Percentiles rank a stretch among this genome's conserved stretches.
Conservation (phyloP, 1,284 basidiomycete species). For the Mrakiaceae sp. region DNA sequence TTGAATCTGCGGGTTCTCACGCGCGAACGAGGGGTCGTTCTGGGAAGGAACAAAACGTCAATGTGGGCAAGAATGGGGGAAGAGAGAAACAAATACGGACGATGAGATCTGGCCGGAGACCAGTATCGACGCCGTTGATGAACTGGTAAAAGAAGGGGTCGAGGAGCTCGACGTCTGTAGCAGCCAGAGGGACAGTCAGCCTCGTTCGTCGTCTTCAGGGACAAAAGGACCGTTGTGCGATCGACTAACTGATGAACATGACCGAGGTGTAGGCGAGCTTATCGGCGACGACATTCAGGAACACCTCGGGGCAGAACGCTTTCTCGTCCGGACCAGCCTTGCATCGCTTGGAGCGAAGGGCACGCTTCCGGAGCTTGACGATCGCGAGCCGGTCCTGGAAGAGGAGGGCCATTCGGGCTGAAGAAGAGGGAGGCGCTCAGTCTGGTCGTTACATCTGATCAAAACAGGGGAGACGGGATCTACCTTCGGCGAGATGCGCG, state of each 20-base stretch:
- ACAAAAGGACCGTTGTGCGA: conserved; percentile 22
- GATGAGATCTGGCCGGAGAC: conserved; percentile 82
- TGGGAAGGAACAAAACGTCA: background rate
- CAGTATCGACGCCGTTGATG: conserved; percentile 93
- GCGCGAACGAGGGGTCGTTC: conserved; percentile 68
- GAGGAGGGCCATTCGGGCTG: conserved; percentile 83
- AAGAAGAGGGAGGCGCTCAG: conserved; percentile 13
- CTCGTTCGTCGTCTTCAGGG: background rate
- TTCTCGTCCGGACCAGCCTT: conserved; percentile 73
- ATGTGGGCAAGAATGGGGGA: background rate
- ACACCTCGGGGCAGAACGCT: conserved; percentile 88
- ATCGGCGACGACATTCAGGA: conserved; percentile 91
- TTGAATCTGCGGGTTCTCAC: conserved; percentile 80
- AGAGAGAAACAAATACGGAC: conserved; percentile 35
- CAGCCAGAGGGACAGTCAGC: background rate
- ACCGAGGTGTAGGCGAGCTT: conserved; percentile 92
- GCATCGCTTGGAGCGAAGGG: conserved; percentile 80
- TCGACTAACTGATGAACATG: conserved; percentile 73
- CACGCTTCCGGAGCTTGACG: conserved; percentile 69
- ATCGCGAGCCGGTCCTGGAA: conserved; percentile 70
- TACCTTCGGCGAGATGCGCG: conserved; percentile 79
- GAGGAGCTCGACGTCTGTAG: conserved; percentile 67
- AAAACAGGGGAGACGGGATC: conserved; percentile 26
- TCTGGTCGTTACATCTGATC: too few relatives aligned
- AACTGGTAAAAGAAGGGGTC: conserved; percentile 99